Base-by-base conservation (phyloP, 805 yeast genomes). In the Ogataea trehaloabstinens region DNA sequence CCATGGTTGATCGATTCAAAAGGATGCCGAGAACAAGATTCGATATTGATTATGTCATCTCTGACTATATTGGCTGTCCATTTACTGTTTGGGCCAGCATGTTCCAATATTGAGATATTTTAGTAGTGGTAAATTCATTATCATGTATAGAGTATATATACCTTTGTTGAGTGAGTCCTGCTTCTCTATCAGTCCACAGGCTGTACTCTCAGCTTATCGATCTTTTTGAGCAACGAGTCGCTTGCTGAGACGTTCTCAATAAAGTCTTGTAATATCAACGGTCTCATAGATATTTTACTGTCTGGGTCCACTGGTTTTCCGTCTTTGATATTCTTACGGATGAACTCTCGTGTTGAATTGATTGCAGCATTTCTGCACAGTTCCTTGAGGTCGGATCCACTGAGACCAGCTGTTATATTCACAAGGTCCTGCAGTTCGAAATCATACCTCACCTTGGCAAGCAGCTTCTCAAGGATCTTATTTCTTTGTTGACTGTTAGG, bases 331-430 rank as follows among this genome's bases (percentile, higher is more conserved):
- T 85, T 84, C 38, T 64, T 63, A 31, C 63, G 49, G 41, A 91
- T 86, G 58, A 77, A 87, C 61, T 93, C 97, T 51, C 95, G 73
- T 55, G 91, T 89, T 0, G 96, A 85, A 49, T 74, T 74, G 69
- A 90, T 76, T 1, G 95, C 96, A 0, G 99, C 99, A 53, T 87
- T 95, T 40, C 99, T 76, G 57, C 96, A 88, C 34, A 86, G 65
- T 57, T 93, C 99, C 53, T 85, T 82, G 57, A 93, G 70, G 54
- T 91, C 99, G 2, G 95, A 85, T 2, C 99, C 99, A 48, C 95
- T 85, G 56, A 78, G 68, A 1, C 93, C 95, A 8, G 72, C 75
- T 1, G 96, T 86, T 33, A 71, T 61, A 7, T 58, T 54, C 10
- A 85, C 90, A 13, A 93, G 67, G 3, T 64, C 60, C 7, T 77